Percentiles rank a stretch among this genome's conserved stretches.
phyloP scores from a whole-genome alignment of 345 rosid species.

The Abelmoschus esculentus region DNA sequence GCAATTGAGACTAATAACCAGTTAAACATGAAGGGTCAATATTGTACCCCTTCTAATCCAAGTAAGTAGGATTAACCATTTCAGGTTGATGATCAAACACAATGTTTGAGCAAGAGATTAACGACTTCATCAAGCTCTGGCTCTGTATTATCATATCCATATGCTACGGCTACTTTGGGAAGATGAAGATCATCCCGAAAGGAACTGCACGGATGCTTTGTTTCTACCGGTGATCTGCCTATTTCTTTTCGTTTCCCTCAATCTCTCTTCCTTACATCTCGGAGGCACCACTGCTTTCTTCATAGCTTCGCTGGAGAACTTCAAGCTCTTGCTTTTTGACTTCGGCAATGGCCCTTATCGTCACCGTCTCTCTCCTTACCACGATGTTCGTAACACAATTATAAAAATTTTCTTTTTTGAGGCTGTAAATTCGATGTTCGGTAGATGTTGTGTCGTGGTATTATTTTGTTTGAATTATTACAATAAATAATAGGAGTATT shows the following conservation, averaged over 20 bases:
- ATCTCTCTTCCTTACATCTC: conserved; percentile 21
- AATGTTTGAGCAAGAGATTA: background rate
- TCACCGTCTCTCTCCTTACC: conserved; percentile 8
- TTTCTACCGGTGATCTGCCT: conserved; percentile 23
- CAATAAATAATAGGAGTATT: too few species aligned
- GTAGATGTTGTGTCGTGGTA: too few species aligned
- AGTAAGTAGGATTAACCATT: background rate
- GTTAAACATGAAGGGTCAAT: too few species aligned
- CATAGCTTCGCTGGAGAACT: conserved; percentile 51
- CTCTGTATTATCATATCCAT: background rate
- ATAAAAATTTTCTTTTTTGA: too few species aligned
- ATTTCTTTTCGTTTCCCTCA: conserved; percentile 34
- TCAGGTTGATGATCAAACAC: background rate
- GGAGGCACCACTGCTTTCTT: conserved; percentile 33
- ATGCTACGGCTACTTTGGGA: conserved; percentile 9
- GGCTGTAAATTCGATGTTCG: too few species aligned
- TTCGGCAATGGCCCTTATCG: conserved; percentile 37
- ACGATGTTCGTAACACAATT: too few species aligned
- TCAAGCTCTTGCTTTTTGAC: conserved; percentile 52
- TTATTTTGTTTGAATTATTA: too few species aligned
- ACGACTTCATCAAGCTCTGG: background rate
- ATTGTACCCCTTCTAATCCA: too few species aligned
- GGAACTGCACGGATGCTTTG: conserved; percentile 28
- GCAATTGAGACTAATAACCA: too few species aligned
- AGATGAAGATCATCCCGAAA: conserved; percentile 17